These are phyloP conservation scores for Ascochyta lentis DNA, from an alignment of 2,329 filamentous ascomycete genomes.

Conservation along the genomic window DNA sequence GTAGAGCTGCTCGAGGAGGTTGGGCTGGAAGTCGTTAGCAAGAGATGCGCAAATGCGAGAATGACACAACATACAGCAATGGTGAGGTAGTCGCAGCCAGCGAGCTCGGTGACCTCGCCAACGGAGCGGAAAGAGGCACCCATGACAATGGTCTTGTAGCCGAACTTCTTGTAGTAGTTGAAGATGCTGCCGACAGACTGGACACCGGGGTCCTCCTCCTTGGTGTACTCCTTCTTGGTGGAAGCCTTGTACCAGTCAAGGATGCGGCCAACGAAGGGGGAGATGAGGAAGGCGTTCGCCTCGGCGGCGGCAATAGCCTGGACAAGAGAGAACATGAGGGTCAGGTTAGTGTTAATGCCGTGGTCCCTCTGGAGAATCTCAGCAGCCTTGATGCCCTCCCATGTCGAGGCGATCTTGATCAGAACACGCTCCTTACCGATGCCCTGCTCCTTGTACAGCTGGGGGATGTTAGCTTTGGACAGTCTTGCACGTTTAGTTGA, in stretches of 20 bases:
- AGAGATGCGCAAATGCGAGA: background rate
- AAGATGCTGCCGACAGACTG: conserved; percentile 91
- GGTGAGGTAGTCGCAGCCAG: conserved; percentile 98
- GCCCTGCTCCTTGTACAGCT: conserved; percentile 94
- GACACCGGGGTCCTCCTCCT: conserved; percentile 94
- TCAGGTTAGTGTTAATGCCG: conserved; percentile 98
- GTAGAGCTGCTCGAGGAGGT: conserved; percentile 90
- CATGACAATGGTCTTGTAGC: conserved; percentile 99
- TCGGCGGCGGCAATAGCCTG: conserved; percentile 97
- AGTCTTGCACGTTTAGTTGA: background rate
- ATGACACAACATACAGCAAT: conserved; percentile 74
- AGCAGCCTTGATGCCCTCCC: conserved; percentile 99
- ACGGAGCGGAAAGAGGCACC: conserved; percentile 96
- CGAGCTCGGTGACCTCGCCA: conserved; percentile 97
- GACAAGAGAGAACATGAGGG: conserved; percentile 94
- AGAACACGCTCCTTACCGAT: conserved; percentile 93
- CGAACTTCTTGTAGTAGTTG: conserved; percentile 99
- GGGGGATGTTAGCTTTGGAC: conserved; percentile 31
- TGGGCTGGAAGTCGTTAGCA: conserved; percentile 64
- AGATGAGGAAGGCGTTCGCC: conserved; percentile 96
- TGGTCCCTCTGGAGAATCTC: conserved; percentile 96
- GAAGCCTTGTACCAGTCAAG: conserved; percentile 99
- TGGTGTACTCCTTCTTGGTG: conserved; percentile 90
- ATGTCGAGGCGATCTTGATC: conserved; percentile 99
- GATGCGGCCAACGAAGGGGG: conserved; percentile 98